Evolutionary conservation across 2,329 filamentous ascomycete species (phyloP).

Genomic region (Plectosphaerella cucumerina): DNA sequence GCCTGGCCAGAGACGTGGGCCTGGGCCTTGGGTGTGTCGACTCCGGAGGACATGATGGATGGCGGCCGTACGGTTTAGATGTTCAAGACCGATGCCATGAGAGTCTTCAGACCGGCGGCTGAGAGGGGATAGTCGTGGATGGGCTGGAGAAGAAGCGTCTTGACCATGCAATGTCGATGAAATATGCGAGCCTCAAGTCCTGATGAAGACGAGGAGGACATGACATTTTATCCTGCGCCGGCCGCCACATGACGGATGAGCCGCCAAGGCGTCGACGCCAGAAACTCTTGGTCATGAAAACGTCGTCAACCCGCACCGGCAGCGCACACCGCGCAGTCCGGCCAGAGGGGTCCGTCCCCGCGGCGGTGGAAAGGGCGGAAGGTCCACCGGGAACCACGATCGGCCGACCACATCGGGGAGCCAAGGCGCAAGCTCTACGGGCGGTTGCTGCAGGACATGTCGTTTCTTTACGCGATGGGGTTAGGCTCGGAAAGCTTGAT

Average conservation of each 20-base stretch:
- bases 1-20: constrained; percentile 1
- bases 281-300: background rate
- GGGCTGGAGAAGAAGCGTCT: background rate
- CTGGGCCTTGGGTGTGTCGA: background rate
- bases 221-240: background rate
- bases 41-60: constrained; percentile 1
- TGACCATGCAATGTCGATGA: background rate
- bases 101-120: background rate
- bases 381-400: background rate
- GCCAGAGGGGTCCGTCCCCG: background rate
- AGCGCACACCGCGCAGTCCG: background rate
- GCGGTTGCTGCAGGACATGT: background rate
- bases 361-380: background rate
- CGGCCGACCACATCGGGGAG: background rate
- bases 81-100: background rate
- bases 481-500: background rate
- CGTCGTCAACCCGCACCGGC: background rate
- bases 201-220: too few species aligned
- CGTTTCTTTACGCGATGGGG: background rate
- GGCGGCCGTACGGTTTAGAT: background rate
- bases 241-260: background rate
- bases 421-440: background rate
- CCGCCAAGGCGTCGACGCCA: background rate
- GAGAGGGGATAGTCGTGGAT: background rate
- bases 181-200: background rate